Evolutionary conservation across 192 early-diverging fungal species (phyloP), one percentile per base, ranked within the genome.

Genomic region (Cetraspora pellucida): DNA sequence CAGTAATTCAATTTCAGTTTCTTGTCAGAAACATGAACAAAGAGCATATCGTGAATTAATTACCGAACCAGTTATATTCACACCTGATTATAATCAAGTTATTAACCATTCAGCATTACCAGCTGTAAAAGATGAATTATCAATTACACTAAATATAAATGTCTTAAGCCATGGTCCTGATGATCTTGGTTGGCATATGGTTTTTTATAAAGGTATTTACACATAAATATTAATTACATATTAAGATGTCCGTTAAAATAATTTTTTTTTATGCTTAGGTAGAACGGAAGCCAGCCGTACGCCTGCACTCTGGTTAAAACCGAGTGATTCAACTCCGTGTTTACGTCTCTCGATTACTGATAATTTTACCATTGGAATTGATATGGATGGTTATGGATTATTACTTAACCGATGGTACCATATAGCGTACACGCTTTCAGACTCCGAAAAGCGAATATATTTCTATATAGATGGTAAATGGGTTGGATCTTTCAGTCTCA

Each of bases 121-220:
- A 47, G 5, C 6, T 14, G 58, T 74, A 63, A 74, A 16, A 63
- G 23, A 74, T 30, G 73, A 59, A 10, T 23, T 74, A 7, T 74
- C 73, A 74, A 17, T 74, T 9, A 63, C 59, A 17, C 21, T 74
- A 59, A 46, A 52, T 25, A 16, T 74, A 63, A 49, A 25, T 28
- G 3, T 74, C 19, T 1, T 17, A 19, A n/a, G 6, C 23, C 21
- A 74, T 63, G 3, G 2, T 43, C 0, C 1, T n/a, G 10, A 45
- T n/a, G n/a, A n/a, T n/a, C n/a, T n/a, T n/a, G n/a, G n/a, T 28
- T 47, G 16, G 0, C 0, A 7, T 0, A 0, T 21, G 25, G 2
- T 74, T 74, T 74, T 74, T 74, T 28, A 28, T 49, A 74, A 74
- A 61, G 73, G 73, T 74, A 74, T 37, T 47, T 13, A 57, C 17